Evolutionary conservation across 2,329 filamentous ascomycete genomes (phyloP).

Genomic region (Trichoderma sp.): DNA sequence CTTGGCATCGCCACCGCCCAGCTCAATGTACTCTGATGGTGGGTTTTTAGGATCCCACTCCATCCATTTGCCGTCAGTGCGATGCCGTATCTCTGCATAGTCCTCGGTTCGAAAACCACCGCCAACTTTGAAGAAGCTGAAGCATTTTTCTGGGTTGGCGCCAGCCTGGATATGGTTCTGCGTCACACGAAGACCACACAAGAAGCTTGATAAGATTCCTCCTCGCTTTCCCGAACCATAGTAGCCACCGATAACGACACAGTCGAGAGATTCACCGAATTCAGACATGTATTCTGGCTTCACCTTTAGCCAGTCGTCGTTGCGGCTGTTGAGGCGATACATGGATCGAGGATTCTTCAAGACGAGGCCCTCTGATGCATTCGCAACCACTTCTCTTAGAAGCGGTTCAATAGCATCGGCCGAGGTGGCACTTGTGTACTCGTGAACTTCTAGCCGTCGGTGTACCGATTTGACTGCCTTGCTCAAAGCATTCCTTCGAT

Average conservation of each 20-base stretch:
- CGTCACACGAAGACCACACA: conserved; percentile 84
- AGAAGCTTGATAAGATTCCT: conserved; percentile 79
- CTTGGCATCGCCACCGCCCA: conserved; percentile 72
- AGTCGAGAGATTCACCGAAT: conserved; percentile 91
- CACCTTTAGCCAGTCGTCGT: conserved; percentile 97
- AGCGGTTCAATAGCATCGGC: conserved; percentile 76
- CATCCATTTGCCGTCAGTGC: conserved; percentile 89
- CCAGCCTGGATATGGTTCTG: conserved; percentile 65
- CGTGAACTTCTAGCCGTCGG: conserved; percentile 81
- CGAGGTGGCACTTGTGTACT: conserved; percentile 66
- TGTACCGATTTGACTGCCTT: conserved; percentile 70
- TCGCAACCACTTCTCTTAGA: conserved; percentile 81
- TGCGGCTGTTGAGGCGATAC: conserved; percentile 86
- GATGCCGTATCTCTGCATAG: conserved; percentile 79
- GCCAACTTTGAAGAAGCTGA: conserved; percentile 98
- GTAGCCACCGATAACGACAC: conserved; percentile 87
- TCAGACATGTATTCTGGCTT: conserved; percentile 99
- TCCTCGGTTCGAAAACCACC: conserved; percentile 86
- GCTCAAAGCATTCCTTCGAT: conserved; percentile 76
- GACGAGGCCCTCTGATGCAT: conserved; percentile 86
- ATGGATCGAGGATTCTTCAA: conserved; percentile 89
- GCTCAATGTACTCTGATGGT: conserved; percentile 76
- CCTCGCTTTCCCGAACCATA: conserved; percentile 87
- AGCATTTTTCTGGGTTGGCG: conserved; percentile 72
- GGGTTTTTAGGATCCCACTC: conserved; percentile 80